A percentile compares a stretch with the other conserved stretches of the same genome.
Evolutionary conservation across 2,329 filamentous ascomycete genomes (phyloP).

Genomic region (Ascocoryne sarcoides): DNA sequence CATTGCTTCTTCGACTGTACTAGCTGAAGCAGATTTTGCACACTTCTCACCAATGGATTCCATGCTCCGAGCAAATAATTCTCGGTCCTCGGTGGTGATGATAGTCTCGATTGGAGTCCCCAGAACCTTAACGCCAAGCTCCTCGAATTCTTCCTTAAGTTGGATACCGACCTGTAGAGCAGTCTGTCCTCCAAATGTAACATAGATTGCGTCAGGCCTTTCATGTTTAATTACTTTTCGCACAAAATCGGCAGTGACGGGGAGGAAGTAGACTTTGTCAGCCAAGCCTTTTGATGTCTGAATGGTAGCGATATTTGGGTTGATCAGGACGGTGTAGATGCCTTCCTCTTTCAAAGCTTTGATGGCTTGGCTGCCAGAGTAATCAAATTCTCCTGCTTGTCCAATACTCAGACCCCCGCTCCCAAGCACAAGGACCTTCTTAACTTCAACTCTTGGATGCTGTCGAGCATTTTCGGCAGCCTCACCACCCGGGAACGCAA

Average conservation of each 20-base stretch:
- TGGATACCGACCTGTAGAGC: constrained; percentile 95
- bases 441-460: constrained; percentile 73
- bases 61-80: constrained; percentile 96
- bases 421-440: constrained; percentile 91
- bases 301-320: constrained; percentile 97
- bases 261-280: constrained; percentile 98
- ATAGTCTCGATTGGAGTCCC: constrained; percentile 97
- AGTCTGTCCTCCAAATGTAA: constrained; percentile 95
- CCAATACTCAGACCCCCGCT: constrained; percentile 95
- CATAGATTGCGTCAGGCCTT: constrained; percentile 91
- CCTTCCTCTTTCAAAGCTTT: constrained; percentile 97
- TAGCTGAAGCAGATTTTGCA: constrained; percentile 92
- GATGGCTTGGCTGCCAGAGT: constrained; percentile 96
- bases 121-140: constrained; percentile 83
- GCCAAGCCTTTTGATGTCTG: constrained; percentile 96
- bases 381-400: constrained; percentile 97
- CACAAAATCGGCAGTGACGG: constrained; percentile 93
- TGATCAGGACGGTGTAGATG: constrained; percentile 96
- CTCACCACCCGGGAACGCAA: constrained; percentile 80
- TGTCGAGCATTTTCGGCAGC: constrained; percentile 67
- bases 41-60: constrained; percentile 97
- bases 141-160: constrained; percentile 93
- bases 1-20: constrained; percentile 79
- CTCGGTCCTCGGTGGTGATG: constrained; percentile 96
- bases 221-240: constrained; percentile 96